Conservation (phyloP, 192 early-diverging fungal genomes). For the Glomus cerebriforme region DNA sequence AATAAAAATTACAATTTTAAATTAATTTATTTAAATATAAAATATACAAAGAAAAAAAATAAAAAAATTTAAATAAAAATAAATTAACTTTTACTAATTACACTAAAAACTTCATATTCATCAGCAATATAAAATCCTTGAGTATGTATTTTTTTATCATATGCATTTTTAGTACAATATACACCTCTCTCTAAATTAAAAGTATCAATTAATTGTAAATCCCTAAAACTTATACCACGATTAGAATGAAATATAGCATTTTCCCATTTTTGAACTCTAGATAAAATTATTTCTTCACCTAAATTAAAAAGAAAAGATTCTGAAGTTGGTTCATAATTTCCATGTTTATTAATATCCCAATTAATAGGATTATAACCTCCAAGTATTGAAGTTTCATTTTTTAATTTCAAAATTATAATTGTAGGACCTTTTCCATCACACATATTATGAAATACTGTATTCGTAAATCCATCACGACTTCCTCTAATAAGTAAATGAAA, state of each 20-base stretch:
- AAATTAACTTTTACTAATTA: background rate
- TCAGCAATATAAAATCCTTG: background rate
- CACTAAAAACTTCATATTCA: background rate
- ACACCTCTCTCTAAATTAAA: background rate
- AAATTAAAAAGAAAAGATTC: background rate
- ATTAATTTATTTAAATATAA: too few relatives aligned
- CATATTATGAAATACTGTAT: background rate
- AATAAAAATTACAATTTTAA: too few relatives aligned
- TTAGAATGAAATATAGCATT: background rate
- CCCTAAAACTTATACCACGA: background rate
- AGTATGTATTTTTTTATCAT: background rate
- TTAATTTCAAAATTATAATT: constrained; percentile 4
- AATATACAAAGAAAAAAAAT: too few relatives aligned
- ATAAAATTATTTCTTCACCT: background rate
- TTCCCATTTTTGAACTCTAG: background rate
- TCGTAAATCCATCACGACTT: background rate
- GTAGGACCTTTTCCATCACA: constrained; percentile 34
- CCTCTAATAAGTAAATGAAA: background rate
- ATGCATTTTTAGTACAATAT: background rate
- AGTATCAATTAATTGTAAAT: background rate
- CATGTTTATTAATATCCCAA: background rate
- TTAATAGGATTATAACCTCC: background rate
- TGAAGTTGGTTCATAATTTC: too few relatives aligned
- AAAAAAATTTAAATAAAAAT: too few relatives aligned
- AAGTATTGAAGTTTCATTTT: constrained; percentile 1